Conservation (phyloP, 2,329 filamentous ascomycete genomes). For the Zymoseptoria ardabiliae region DNA sequence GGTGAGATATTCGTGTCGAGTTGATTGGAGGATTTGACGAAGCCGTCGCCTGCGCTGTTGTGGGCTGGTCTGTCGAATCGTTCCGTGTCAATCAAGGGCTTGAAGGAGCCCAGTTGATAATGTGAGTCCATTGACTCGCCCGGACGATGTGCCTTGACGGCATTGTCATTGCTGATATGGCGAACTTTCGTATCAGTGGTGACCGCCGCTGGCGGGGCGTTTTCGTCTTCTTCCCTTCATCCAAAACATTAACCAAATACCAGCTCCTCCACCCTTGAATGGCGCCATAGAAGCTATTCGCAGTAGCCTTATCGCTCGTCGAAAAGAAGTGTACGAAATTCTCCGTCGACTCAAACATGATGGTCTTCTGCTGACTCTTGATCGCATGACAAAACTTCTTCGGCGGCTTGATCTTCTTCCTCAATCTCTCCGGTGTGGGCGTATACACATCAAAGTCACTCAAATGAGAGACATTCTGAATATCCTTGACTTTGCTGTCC, state of each 20-base stretch:
- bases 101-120: constrained; percentile 58
- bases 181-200: constrained; percentile 26
- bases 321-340: constrained; percentile 92
- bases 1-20: constrained; percentile 19
- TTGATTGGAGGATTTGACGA: constrained; percentile 18
- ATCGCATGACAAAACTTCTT: constrained; percentile 81
- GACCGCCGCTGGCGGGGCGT: constrained; percentile 25
- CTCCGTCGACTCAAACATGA: constrained; percentile 71
- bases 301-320: constrained; percentile 62
- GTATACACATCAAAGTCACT: constrained; percentile 90
- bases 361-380: constrained; percentile 85
- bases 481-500: constrained; percentile 54
- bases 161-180: constrained; percentile 9
- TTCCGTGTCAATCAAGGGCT: constrained; percentile 58
- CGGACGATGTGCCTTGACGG: constrained; percentile 18
- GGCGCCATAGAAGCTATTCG: constrained; percentile 60
- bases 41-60: constrained; percentile 6
- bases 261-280: constrained; percentile 84
- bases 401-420: constrained; percentile 69
- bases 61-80: constrained; percentile 44
- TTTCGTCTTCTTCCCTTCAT: constrained; percentile 42
- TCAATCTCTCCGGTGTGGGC: constrained; percentile 59
- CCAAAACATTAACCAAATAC: constrained; percentile 73
- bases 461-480: constrained; percentile 67
- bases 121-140: constrained; percentile 42